Evolutionary conservation across 192 early-diverging fungal species (phyloP), one percentile per base, ranked within the genome.

Genomic region (Umbelopsis ramanniana): DNA sequence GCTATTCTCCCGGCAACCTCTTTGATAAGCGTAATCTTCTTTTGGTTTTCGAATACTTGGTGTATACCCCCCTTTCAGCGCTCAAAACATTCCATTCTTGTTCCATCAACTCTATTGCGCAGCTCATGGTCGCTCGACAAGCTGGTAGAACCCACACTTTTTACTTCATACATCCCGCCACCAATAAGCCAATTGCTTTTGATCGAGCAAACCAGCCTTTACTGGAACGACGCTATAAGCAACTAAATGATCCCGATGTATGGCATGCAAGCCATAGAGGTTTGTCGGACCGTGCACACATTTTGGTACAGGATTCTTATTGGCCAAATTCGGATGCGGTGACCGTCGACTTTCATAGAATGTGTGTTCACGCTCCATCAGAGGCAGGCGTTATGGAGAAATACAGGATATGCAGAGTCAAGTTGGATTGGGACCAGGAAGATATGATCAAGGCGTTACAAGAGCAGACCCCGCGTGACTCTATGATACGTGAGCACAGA

Each of bases 71-170:
- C 7, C 6, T 6, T 21, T 5, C 47, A 14, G 47, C 11, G 2
- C 19, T 40, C 8, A 40, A 40, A 7, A 11, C 40, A 43, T 5
- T 11, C 40, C 8, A 11, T 43, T 43, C 40, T 12, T 50, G n/a
- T 5, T 4, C n/a, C 48, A 63, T 33, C 57, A 63, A 63, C 11
- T 15, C 33, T 29, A 29, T 29, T 19, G 23, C 14, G 2, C 26
- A 63, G 33, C 57, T 37, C 69, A 70, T 70, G 69, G 69, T 70
- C 24, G 50, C 48, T 54, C 69, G 48, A 52, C 69, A 70, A 70
- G 46, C 69, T 52, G 46, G 53, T 24, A 52, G 69, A 52, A 70
- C 69, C 2, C 69, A 70, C 15, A 70, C 69, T 22, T 70, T 52
- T 35, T 70, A 70, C 37, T 43, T 70, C 15, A 53, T 70, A 43